phyloP scores from a whole-genome alignment of 2,329 filamentous ascomycete species.

The Cordyceps militaris region DNA sequence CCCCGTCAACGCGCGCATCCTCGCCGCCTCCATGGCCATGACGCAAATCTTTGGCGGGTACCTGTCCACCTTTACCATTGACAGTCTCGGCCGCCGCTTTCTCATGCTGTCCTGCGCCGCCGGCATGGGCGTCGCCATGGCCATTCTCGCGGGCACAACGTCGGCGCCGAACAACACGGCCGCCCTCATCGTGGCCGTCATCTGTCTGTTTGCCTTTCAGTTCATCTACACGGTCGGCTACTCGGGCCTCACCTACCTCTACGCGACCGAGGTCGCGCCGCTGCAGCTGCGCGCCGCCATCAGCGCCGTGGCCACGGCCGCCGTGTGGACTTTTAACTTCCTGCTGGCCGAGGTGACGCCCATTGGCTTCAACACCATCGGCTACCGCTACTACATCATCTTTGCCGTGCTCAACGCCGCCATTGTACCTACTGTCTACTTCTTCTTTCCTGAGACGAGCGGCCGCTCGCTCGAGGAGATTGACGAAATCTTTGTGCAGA shows the following conservation, averaged over 20 bases:
- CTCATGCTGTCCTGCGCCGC: constrained; percentile 12
- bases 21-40: constrained; percentile 22
- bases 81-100: constrained; percentile 22
- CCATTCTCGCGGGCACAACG: constrained; percentile 11
- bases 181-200: constrained; percentile 11
- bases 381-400: constrained; percentile 38
- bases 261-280: constrained; percentile 43
- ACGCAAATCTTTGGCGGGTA: constrained; percentile 28
- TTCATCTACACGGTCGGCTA: constrained; percentile 58
- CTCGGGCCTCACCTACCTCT: constrained; percentile 52
- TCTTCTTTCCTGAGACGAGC: constrained; percentile 38
- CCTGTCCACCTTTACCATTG: constrained; percentile 24
- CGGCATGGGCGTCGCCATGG: constrained; percentile 11
- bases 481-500: constrained; percentile 32
- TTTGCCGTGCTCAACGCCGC: constrained; percentile 35
- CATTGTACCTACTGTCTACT: constrained; percentile 35
- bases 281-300: constrained; percentile 35
- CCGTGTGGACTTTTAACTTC: constrained; percentile 25
- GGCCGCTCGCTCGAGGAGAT: constrained; percentile 53
- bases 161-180: neutral
- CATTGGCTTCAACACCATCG: constrained; percentile 50
- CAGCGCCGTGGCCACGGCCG: constrained; percentile 43
- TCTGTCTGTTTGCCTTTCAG: constrained; percentile 58
- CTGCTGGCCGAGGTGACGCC: constrained; percentile 54
- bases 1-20: constrained; percentile 19